Conservation (phyloP, 192 early-diverging fungal genomes). For the Coemansia sp. region DNA sequence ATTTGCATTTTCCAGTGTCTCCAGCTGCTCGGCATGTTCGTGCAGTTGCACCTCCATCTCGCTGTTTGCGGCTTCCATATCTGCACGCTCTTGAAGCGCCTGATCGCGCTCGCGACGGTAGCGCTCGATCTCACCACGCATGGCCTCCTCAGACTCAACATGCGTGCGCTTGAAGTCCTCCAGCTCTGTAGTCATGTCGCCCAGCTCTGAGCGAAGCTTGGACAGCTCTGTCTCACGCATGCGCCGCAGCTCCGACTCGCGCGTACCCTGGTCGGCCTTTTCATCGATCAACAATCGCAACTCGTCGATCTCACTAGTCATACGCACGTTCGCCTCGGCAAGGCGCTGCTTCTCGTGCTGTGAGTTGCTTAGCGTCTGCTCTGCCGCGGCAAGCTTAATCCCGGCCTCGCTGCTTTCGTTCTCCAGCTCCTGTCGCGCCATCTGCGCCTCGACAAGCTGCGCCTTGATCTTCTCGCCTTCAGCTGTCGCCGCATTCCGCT, state of each 20-base stretch:
- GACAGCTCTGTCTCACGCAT: constrained; percentile 62
- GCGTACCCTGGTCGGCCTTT: constrained; percentile 61
- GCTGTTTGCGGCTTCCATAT: constrained; percentile 11
- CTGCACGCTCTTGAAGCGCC: constrained; percentile 20
- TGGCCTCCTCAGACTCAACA: constrained; percentile 45
- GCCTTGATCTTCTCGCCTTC: constrained; percentile 16
- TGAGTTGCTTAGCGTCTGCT: constrained; percentile 36
- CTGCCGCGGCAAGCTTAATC: constrained; percentile 61
- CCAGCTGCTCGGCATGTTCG: constrained; percentile 38
- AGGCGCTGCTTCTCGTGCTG: constrained; percentile 47
- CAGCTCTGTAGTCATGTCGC: constrained; percentile 46
- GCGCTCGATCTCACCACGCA: constrained; percentile 57
- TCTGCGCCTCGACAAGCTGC: constrained; percentile 17
- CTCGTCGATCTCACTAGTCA: constrained; percentile 58
- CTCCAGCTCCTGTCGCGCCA: constrained; percentile 54
- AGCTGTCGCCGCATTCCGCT: constrained; percentile 5
- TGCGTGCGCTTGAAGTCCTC: constrained; percentile 57
- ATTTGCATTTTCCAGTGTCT: constrained; percentile 47
- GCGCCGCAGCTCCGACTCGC: constrained; percentile 58
- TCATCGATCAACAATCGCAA: constrained; percentile 57
- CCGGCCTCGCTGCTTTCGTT: constrained; percentile 58
- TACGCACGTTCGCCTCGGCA: constrained; percentile 31
- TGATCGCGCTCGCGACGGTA: constrained; percentile 51
- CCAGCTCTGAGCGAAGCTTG: constrained; percentile 56
- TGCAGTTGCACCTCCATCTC: constrained; percentile 35